These are phyloP conservation scores for Fusarium sp. DNA, from an alignment of 2,329 filamentous ascomycete species.

Conservation along the genomic window DNA sequence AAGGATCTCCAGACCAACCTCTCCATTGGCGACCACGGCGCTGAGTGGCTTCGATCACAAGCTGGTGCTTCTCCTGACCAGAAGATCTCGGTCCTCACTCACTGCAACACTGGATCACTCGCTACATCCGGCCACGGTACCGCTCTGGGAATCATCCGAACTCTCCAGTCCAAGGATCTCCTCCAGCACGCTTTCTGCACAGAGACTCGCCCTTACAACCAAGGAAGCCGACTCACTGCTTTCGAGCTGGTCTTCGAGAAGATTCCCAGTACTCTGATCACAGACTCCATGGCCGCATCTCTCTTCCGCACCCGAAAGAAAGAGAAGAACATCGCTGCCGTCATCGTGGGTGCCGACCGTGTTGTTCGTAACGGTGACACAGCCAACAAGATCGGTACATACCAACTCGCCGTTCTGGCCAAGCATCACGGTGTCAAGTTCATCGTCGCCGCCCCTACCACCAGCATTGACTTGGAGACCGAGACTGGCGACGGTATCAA, in stretches of 20 bases:
- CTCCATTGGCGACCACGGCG: slow-evolving; percentile 84
- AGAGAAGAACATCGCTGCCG: slow-evolving; percentile 78
- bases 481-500: slow-evolving; percentile 81
- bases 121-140: slow-evolving; percentile 98
- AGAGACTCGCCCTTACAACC: slow-evolving; percentile 97
- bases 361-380: slow-evolving; percentile 98
- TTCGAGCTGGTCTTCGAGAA: slow-evolving; percentile 96
- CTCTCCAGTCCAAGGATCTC: slow-evolving; percentile 72
- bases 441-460: slow-evolving; percentile 92
- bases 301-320: slow-evolving; percentile 75
- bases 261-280: slow-evolving; percentile 91
- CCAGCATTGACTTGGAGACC: slow-evolving; percentile 89
- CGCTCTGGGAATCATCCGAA: slow-evolving; percentile 91
- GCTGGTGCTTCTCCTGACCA: slow-evolving; percentile 59
- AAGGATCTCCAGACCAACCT: slow-evolving; percentile 91
- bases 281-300: slow-evolving; percentile 95
- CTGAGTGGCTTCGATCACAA: slow-evolving; percentile 81
- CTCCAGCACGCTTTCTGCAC: slow-evolving; percentile 93
- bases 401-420: slow-evolving; percentile 90
- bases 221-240: slow-evolving; percentile 92
- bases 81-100: slow-evolving; percentile 84
- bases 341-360: slow-evolving; percentile 94
- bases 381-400: slow-evolving; percentile 98
- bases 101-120: slow-evolving; percentile 97
- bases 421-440: slow-evolving; percentile 91